These are phyloP conservation scores for Lactarius tabidus DNA, from an alignment of 768 basidiomycete genomes.

Conservation along the genomic window DNA sequence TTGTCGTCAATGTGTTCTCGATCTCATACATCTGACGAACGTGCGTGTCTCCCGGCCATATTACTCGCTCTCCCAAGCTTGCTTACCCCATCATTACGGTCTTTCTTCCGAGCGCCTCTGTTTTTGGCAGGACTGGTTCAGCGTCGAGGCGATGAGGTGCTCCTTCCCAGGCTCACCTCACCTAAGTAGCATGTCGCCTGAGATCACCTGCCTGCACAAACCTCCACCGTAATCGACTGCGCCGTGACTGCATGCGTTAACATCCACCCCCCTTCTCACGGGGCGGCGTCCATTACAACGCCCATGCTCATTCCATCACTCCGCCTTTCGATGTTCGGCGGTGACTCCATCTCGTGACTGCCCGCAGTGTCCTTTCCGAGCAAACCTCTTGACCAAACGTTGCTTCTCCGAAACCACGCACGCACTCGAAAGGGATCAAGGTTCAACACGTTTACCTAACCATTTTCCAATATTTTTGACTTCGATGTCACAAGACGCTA, in stretches of 20 bases:
- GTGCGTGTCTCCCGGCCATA: constrained; percentile 3
- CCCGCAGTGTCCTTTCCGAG: neutral
- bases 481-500: neutral
- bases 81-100: constrained; percentile 16
- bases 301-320: neutral
- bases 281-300: neutral
- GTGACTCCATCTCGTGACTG: neutral
- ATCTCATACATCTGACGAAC: constrained; percentile 17
- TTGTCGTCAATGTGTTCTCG: constrained; percentile 12
- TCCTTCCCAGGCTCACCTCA: constrained; percentile 16
- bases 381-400: neutral
- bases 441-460: constrained; percentile 2
- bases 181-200: constrained; percentile 8
- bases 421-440: neutral
- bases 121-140: constrained; percentile 16
- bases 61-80: constrained; percentile 13
- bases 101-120: constrained; percentile 10
- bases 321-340: neutral
- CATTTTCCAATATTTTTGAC: neutral
- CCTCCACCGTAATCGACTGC: neutral
- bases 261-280: neutral
- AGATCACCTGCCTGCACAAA: neutral
- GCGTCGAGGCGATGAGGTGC: constrained; percentile 2
- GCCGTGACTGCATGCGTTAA: constrained; percentile 1
- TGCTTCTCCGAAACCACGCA: neutral